Evolutionary conservation across 257 asterid genomes (phyloP).

Genomic region (Solanum gracilifrons): DNA sequence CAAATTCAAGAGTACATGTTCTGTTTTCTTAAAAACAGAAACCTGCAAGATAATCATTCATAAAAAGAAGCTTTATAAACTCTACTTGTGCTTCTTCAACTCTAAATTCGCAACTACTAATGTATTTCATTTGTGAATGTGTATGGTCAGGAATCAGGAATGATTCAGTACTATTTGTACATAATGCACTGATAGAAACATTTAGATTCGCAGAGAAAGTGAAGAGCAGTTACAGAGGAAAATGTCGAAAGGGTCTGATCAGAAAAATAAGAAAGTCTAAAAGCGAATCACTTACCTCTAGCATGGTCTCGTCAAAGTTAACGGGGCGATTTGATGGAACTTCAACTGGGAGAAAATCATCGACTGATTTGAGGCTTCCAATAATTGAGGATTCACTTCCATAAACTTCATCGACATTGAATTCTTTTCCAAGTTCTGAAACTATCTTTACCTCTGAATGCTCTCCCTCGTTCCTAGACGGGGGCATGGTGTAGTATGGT

Average conservation of each 20-base stretch:
- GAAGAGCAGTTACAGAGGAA: background rate
- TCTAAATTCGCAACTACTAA: background rate
- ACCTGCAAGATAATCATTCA: background rate
- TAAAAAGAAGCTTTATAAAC: background rate
- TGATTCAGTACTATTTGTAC: background rate
- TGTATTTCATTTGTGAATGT: background rate
- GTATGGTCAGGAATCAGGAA: background rate
- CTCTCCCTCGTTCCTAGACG: slow-evolving; percentile 47
- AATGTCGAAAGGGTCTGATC: background rate
- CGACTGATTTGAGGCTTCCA: slow-evolving; percentile 87
- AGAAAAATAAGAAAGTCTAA: background rate
- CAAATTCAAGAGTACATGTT: background rate
- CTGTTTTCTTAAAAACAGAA: background rate
- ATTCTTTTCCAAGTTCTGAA: slow-evolving; percentile 68
- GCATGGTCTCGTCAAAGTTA: slow-evolving; percentile 48
- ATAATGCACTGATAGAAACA: background rate
- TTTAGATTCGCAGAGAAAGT: background rate
- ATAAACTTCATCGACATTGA: slow-evolving; percentile 73
- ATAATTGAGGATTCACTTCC: slow-evolving; percentile 76
- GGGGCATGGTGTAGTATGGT: slow-evolving; percentile 93
- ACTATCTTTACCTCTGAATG: slow-evolving; percentile 71
- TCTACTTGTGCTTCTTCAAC: background rate
- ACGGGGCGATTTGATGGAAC: slow-evolving; percentile 62
- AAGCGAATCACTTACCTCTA: slow-evolving; percentile 47
- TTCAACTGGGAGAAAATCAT: slow-evolving; percentile 66